phyloP scores from a whole-genome alignment of 345 rosid species.

The Physaria fendleri region DNA sequence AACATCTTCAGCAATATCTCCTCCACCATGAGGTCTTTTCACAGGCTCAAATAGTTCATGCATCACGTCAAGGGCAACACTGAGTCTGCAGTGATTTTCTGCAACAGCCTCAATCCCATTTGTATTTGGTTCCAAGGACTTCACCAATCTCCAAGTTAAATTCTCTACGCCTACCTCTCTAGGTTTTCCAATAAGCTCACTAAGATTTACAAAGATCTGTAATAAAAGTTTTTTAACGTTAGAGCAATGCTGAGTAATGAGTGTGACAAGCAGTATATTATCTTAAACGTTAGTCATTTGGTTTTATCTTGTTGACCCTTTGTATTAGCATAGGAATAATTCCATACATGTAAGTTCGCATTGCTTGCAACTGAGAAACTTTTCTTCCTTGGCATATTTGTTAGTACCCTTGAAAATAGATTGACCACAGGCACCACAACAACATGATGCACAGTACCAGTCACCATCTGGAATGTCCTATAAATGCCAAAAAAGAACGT shows the following conservation, averaged over 20 bases:
- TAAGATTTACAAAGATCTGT: constrained; percentile 59
- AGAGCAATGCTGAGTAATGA: constrained; percentile 4
- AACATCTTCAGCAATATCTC: constrained; percentile 68
- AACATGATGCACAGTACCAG: constrained; percentile 86
- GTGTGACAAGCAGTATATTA: background rate
- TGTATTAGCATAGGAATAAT: constrained; percentile 6
- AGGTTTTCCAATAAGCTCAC: constrained; percentile 53
- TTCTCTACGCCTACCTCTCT: constrained; percentile 47
- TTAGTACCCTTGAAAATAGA: constrained; percentile 25
- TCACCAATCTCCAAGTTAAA: constrained; percentile 66
- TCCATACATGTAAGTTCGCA: constrained; percentile 61
- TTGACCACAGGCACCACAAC: constrained; percentile 55
- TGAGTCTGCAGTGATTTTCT: constrained; percentile 57
- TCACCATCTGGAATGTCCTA: constrained; percentile 75
- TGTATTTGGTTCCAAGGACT: constrained; percentile 30
- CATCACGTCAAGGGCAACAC: constrained; percentile 65
- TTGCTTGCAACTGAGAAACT: constrained; percentile 45
- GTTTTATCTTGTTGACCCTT: background rate
- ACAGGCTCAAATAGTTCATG: constrained; percentile 83
- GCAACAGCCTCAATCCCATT: constrained; percentile 27
- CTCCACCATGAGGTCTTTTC: constrained; percentile 39
- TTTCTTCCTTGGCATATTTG: constrained; percentile 22
- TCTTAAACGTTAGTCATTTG: background rate
- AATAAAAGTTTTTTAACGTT: constrained; percentile 4
- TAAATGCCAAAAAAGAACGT: constrained; percentile 13